Conservation (phyloP, 1,284 basidiomycete genomes). For the Ustilago curta region DNA sequence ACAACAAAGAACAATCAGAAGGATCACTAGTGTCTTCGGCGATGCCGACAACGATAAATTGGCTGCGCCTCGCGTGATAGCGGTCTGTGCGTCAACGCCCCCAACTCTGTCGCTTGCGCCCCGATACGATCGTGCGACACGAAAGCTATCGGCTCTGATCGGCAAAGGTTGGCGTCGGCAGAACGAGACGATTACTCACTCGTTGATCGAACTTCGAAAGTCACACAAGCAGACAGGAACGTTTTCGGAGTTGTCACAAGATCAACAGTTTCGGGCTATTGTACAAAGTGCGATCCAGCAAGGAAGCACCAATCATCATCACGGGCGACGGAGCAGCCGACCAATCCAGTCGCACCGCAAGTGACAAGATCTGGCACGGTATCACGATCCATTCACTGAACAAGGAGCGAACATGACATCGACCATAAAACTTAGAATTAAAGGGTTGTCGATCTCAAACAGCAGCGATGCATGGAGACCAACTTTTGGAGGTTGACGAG, state of each 20-base stretch:
- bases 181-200: not conserved
- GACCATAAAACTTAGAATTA: conserved; percentile 20
- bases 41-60: conserved; percentile 1
- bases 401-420: conserved; percentile 40
- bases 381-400: conserved; percentile 47
- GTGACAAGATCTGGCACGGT: conserved; percentile 9
- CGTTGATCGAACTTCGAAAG: not conserved
- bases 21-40: not conserved
- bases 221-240: not conserved
- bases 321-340: conserved; percentile 19
- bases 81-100: conserved; percentile 13
- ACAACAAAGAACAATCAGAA: not conserved
- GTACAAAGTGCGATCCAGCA: conserved; percentile 37
- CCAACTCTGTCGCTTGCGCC: not conserved
- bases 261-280: conserved; percentile 28
- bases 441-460: conserved; percentile 31
- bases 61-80: not conserved
- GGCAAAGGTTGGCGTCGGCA: not conserved
- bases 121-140: conserved; percentile 1
- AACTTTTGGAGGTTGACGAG: conserved; percentile 33
- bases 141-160: not conserved
- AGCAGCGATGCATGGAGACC: conserved; percentile 14
- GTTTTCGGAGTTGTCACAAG: conserved; percentile 2
- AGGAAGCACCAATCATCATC: conserved; percentile 22
- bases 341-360: conserved; percentile 4